These are phyloP conservation scores for Flueggea neowawraea DNA, from an alignment of 441 rosid species.

Conservation along the genomic window DNA sequence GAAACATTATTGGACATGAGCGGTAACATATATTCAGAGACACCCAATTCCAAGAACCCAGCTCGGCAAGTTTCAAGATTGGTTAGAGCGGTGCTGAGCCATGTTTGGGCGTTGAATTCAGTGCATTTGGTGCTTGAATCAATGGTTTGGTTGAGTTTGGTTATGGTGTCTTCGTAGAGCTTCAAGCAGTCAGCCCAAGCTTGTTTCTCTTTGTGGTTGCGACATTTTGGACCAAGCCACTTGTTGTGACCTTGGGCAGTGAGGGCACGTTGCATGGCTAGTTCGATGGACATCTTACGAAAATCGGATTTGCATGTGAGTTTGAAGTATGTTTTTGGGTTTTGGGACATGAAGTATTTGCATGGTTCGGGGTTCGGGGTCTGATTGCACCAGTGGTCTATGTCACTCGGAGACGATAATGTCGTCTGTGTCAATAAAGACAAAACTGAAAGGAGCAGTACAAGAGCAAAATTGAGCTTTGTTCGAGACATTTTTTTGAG, in stretches of 20 bases:
- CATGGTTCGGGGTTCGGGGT: constrained; percentile 53
- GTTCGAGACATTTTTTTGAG: too few species aligned
- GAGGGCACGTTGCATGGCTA: constrained; percentile 42
- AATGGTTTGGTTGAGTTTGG: constrained; percentile 55
- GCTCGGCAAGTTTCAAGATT: constrained; percentile 72
- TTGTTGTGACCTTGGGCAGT: constrained; percentile 41
- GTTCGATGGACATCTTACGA: constrained; percentile 24
- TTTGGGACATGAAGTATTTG: constrained; percentile 32
- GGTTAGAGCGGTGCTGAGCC: constrained; percentile 88
- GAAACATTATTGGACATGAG: constrained; percentile 63
- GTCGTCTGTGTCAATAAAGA: constrained; percentile 9
- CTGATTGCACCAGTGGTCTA: constrained; percentile 40
- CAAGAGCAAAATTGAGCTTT: too few species aligned
- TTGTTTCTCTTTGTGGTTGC: constrained; percentile 44
- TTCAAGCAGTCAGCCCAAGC: constrained; percentile 85
- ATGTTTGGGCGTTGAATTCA: constrained; percentile 60
- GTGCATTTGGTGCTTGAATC: constrained; percentile 30
- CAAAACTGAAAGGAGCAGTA: too few species aligned
- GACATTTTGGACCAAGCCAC: constrained; percentile 37
- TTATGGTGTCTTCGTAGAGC: constrained; percentile 51
- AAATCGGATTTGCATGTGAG: constrained; percentile 31
- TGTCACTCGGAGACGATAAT: constrained; percentile 6
- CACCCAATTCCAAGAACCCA: constrained; percentile 64
- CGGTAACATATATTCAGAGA: constrained; percentile 44
- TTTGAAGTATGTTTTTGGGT: constrained; percentile 2